Conservation (phyloP, 306 rosid species). For the Fragaria vesca region DNA sequence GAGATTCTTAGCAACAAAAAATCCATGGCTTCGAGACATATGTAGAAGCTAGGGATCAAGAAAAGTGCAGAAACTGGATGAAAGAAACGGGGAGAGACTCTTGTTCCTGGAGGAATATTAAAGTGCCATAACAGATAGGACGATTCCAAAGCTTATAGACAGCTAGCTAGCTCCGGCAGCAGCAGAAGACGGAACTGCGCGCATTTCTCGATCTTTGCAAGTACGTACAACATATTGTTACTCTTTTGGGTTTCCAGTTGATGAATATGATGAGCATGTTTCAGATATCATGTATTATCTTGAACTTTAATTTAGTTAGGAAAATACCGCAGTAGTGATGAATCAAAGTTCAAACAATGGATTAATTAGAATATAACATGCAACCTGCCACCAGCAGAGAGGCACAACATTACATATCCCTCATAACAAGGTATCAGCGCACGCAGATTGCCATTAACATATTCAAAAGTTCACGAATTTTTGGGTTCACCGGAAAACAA, state of each 20-base stretch:
- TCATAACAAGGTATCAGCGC: constrained; percentile 29
- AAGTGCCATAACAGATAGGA: no score
- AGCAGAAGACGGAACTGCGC: not conserved
- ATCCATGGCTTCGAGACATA: no score
- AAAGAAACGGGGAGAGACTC: no score
- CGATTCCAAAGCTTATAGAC: no score
- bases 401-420: constrained; percentile 26
- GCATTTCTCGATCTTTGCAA: no score
- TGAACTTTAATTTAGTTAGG: not conserved
- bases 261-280: not conserved
- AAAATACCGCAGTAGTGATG: not conserved
- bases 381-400: constrained; percentile 19
- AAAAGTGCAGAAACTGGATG: no score
- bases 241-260: not conserved
- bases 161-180: no score
- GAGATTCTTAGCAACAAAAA: no score
- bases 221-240: no score
- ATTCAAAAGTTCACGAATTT: constrained; percentile 19
- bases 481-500: constrained; percentile 6
- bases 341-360: not conserved
- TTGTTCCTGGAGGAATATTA: no score
- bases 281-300: not conserved
- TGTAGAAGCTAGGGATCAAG: no score
- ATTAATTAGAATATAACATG: not conserved
- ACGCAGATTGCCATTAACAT: constrained; percentile 25